These are phyloP conservation scores for Trichoderma guizhouense DNA, from an alignment of 2,329 filamentous ascomycete genomes.

Conservation along the genomic window DNA sequence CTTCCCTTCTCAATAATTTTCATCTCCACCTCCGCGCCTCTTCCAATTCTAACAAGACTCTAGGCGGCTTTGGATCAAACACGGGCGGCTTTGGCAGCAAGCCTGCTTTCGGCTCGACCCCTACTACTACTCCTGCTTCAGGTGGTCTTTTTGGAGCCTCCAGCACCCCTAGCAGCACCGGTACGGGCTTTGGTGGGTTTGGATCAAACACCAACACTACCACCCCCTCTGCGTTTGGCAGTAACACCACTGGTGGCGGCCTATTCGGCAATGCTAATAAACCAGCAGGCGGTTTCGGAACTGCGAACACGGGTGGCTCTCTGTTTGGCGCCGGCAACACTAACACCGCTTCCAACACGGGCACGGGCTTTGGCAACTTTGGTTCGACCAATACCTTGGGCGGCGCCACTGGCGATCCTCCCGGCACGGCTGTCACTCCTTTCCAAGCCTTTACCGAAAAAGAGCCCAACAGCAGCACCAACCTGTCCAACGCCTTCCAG, in stretches of 20 bases:
- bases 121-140: slow-evolving; percentile 35
- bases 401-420: slow-evolving; percentile 53
- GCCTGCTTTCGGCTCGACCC: slow-evolving; percentile 52
- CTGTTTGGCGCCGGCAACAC: slow-evolving; percentile 45
- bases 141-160: slow-evolving; percentile 46
- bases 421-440: slow-evolving; percentile 66
- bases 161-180: slow-evolving; percentile 35
- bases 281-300: slow-evolving; percentile 45
- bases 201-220: slow-evolving; percentile 32
- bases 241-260: slow-evolving; percentile 37
- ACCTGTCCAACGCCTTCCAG: slow-evolving; percentile 62
- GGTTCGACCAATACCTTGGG: slow-evolving; percentile 47
- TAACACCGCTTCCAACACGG: slow-evolving; percentile 27
- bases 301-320: slow-evolving; percentile 37
- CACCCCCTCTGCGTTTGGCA: slow-evolving; percentile 39
- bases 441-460: slow-evolving; percentile 73
- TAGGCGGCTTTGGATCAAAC: slow-evolving; percentile 39
- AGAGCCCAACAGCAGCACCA: slow-evolving; percentile 55
- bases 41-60: slow-evolving; percentile 16
- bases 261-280: slow-evolving; percentile 53
- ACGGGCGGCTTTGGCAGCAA: slow-evolving; percentile 42
- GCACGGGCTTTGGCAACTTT: slow-evolving; percentile 39
- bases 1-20: not conserved
- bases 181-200: slow-evolving; percentile 42
- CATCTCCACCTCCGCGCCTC: not conserved